A percentile compares a stretch with the other conserved stretches of the same genome.
These are phyloP conservation scores for Aethionema arabicum DNA, from an alignment of 345 rosid genomes.

Conservation along the genomic window DNA sequence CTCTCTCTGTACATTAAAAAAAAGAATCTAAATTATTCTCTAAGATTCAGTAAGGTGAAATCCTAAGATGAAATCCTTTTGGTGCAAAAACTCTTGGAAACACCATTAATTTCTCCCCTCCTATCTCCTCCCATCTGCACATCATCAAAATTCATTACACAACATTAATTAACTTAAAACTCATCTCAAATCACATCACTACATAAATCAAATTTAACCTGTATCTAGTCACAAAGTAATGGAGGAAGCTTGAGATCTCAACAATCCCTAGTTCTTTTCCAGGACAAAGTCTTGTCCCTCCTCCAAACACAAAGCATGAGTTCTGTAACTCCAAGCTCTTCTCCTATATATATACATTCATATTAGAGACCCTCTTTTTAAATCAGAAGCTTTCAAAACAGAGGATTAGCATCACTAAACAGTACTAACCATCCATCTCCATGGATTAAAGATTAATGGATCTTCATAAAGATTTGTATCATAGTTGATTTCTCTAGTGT, in stretches of 20 bases:
- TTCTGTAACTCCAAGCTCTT: conserved; percentile 55
- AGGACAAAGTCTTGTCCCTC: conserved; percentile 88
- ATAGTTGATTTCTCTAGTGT: conserved; percentile 73
- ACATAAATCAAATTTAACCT: conserved; percentile 40
- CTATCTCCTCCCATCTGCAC: conserved; percentile 88
- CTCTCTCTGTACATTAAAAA: conserved; percentile 10
- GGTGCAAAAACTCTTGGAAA: conserved; percentile 97
- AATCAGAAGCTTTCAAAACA: not conserved
- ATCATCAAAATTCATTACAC: not conserved
- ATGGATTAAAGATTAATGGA: conserved; percentile 69
- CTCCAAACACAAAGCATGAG: conserved; percentile 73
- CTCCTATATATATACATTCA: conserved; percentile 14
- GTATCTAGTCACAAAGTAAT: conserved; percentile 82
- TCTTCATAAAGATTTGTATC: conserved; percentile 62
- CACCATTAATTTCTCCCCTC: conserved; percentile 65
- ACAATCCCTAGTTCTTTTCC: conserved; percentile 93
- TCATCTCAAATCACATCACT: not conserved
- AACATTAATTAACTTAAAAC: not conserved
- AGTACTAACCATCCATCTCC: conserved; percentile 75
- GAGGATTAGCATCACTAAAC: not conserved
- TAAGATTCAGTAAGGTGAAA: conserved; percentile 43
- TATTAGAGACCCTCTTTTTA: not conserved
- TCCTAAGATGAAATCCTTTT: conserved; percentile 70
- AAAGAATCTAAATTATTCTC: conserved; percentile 3
- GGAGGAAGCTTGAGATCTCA: conserved; percentile 88